Percentiles rank a stretch among this genome's conserved stretches.
Conservation (phyloP, 1,139 yeast species). For the Torulaspora pretoriensis region DNA sequence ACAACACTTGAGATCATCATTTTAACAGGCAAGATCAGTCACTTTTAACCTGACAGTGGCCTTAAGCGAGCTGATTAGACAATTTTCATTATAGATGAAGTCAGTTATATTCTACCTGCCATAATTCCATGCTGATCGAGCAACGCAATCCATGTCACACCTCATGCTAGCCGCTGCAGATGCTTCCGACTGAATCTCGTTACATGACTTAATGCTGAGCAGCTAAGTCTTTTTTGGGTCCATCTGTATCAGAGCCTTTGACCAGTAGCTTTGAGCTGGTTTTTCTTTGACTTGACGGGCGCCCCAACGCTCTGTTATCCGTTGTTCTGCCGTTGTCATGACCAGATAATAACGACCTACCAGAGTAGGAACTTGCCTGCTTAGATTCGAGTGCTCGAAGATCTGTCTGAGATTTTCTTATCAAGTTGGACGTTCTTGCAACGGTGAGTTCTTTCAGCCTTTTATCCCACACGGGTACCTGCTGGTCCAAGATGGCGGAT, state of each 20-base stretch:
- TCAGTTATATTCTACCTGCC: no score
- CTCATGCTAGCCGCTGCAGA: no score
- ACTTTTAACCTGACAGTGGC: no score
- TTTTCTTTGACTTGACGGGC: slow-evolving; percentile 3
- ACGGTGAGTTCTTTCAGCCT: slow-evolving; percentile 56
- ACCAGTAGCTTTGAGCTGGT: background rate
- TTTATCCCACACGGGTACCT: slow-evolving; percentile 61
- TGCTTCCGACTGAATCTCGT: no score
- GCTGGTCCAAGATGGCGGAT: slow-evolving; percentile 58
- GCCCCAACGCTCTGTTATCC: slow-evolving; percentile 1
- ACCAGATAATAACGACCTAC: background rate
- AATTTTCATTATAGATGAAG: no score
- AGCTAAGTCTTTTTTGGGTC: background rate
- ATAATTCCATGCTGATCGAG: no score
- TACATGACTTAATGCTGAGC: background rate
- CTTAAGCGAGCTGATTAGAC: no score
- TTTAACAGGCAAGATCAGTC: no score
- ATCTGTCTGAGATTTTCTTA: slow-evolving; percentile 33
- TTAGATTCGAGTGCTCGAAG: slow-evolving; percentile 13
- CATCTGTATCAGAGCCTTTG: slow-evolving; percentile 1
- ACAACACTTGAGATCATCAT: no score
- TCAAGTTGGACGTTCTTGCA: slow-evolving; percentile 38
- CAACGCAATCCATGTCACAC: no score
- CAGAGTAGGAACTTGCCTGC: background rate
- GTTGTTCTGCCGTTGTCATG: slow-evolving; percentile 2